Percentiles rank a stretch among this genome's conserved stretches.
These are phyloP conservation scores for Colletotrichum agaves DNA, from an alignment of 2,329 filamentous ascomycete genomes.

Conservation along the genomic window DNA sequence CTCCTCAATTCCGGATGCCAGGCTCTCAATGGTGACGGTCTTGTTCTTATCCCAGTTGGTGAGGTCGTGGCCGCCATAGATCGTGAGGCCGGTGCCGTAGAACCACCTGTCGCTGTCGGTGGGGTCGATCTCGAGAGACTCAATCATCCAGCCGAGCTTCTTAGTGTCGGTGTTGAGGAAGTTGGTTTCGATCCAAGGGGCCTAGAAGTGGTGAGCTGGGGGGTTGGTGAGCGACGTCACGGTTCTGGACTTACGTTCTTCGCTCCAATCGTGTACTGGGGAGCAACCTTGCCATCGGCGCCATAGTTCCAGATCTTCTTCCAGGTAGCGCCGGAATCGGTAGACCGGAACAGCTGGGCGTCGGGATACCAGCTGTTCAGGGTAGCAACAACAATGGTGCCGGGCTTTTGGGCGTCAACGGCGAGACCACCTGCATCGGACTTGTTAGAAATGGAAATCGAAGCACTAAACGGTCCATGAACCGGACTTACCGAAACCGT, in stretches of 20 bases:
- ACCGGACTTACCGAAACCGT: conserved; percentile 56
- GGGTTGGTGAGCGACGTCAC: neutral
- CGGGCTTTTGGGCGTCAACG: conserved; percentile 63
- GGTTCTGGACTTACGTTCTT: conserved; percentile 43
- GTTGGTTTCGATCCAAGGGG: conserved; percentile 64
- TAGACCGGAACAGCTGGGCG: conserved; percentile 65
- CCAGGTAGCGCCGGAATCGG: conserved; percentile 65
- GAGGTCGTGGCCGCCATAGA: conserved; percentile 65
- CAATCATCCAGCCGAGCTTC: conserved; percentile 70
- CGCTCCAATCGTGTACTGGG: conserved; percentile 28
- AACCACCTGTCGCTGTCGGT: conserved; percentile 69
- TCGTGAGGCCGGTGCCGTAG: conserved; percentile 68
- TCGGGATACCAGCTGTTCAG: conserved; percentile 71
- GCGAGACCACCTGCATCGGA: conserved; percentile 55
- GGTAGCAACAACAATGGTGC: conserved; percentile 66
- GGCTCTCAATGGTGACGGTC: conserved; percentile 60
- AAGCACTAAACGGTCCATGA: too few species aligned
- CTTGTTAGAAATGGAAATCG: neutral
- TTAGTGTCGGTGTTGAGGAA: conserved; percentile 60
- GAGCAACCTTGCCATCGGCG: conserved; percentile 23
- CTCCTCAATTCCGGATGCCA: conserved; percentile 67
- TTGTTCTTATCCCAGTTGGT: conserved; percentile 62
- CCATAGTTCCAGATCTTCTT: conserved; percentile 60
- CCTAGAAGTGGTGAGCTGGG: conserved; percentile 37
- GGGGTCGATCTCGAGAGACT: conserved; percentile 67